Base-by-base conservation (phyloP, 2,329 filamentous ascomycete species). In the Colletotrichum noveboracense region DNA sequence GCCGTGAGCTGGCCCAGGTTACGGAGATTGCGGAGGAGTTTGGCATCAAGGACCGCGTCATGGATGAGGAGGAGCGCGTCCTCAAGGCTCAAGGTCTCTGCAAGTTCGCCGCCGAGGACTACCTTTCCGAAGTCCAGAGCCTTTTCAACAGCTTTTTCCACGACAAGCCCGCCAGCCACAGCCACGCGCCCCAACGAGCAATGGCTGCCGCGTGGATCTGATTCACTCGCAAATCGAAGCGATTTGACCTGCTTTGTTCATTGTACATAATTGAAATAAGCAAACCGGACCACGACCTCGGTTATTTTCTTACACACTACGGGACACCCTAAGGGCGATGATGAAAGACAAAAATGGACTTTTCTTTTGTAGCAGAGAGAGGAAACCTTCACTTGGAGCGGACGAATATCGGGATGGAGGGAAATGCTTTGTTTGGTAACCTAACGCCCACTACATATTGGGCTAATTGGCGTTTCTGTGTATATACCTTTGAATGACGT, bases 1-100 rank as follows among this genome's bases (percentile, higher is more conserved):
- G 95, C 69, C 93, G 94, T 66, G 97, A 99, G 85, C 88, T 98
- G 69, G 95, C 95, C 72, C 94, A 98, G 85, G 95, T 98, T 28
- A 95, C 96, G 69, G 97, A 98, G 85, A 91, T 98, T 18, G 96
- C 94, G 0, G 97, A 98, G 85, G 96, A 98, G 84, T 96, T 95
- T 79, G 92, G 92, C 56, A 89, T 92, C 34, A 86, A 89, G 77
- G 82, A 90, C 75, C 89, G 89, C n/a, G 87, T 92, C 61, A 86
- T 93, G 52, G 93, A 96, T 60, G 94, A 95, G 71, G 95, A 97
- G 83, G 90, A 95, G 80, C 88, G 91, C 78, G 91, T 93, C 75
- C 91, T 98, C 82, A 84, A 89, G 75, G 88, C 90, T 28, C 92
- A 91, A 77, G 95, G 95, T 4, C 89, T 98, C 7, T 89, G 89